Conservation (phyloP, 2,329 filamentous ascomycete genomes). For the Endocalyx cinctus region DNA sequence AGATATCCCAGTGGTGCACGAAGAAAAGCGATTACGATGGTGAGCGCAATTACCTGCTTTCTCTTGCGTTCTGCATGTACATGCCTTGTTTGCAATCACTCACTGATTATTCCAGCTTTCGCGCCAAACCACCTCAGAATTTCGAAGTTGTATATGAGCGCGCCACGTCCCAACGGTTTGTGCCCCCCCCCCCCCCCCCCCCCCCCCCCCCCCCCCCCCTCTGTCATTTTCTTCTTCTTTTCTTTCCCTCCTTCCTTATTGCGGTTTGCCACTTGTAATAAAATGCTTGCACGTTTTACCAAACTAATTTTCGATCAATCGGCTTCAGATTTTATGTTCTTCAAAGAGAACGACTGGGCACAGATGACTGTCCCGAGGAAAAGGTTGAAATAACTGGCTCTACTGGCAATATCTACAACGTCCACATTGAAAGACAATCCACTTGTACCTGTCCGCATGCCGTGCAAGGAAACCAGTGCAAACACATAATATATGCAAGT, state of each 20-base stretch:
- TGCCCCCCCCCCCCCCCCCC: not conserved
- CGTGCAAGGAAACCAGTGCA: conserved; percentile 54
- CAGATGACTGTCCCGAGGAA: conserved; percentile 41
- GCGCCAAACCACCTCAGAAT: conserved; percentile 26
- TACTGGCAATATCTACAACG: conserved; percentile 61
- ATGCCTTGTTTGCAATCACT: no score
- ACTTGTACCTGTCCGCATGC: conserved; percentile 54
- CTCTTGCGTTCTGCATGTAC: no score
- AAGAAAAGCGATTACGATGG: no score
- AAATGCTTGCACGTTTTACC: not conserved
- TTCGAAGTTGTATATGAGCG: conserved; percentile 34
- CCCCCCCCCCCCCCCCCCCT: not conserved
- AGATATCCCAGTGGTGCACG: no score
- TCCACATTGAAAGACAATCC: conserved; percentile 47
- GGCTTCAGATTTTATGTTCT: conserved; percentile 41
- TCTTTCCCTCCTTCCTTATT: no score
- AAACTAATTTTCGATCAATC: not conserved
- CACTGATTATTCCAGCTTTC: no score
- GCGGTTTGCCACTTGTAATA: no score
- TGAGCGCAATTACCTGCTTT: no score
- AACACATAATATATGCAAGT: conserved; percentile 58
- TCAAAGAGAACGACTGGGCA: conserved; percentile 31
- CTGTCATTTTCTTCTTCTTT: no score
- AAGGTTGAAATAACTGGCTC: conserved; percentile 56
- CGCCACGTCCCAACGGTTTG: conserved; percentile 35